Evolutionary conservation across 2,329 filamentous ascomycete species (phyloP).

Genomic region (Neonectria sp.): DNA sequence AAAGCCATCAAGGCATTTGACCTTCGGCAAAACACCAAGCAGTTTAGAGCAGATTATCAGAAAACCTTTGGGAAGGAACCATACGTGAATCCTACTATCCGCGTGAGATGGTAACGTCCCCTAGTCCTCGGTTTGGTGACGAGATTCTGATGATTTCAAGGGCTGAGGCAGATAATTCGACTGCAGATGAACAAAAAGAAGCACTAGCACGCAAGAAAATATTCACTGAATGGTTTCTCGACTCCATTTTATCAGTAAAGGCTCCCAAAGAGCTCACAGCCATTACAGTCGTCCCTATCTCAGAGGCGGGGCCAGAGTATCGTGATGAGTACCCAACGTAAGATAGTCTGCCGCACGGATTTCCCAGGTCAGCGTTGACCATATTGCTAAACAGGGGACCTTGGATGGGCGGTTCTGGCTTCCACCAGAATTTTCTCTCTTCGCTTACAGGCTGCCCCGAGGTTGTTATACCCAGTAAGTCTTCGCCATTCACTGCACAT

Average conservation of each 20-base stretch:
- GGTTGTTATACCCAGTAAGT: conserved; percentile 4
- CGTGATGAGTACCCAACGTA: background rate
- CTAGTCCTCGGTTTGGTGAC: background rate
- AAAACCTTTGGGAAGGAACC: background rate
- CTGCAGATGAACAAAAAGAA: background rate
- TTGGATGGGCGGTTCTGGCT: conserved; percentile 1
- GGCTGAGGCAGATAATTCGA: background rate
- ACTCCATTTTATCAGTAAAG: background rate
- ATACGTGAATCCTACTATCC: background rate
- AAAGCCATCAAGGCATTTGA: background rate
- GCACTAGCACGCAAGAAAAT: background rate
- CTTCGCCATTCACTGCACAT: background rate
- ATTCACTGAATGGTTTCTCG: background rate
- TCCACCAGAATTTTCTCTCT: background rate
- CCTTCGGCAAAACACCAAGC: background rate
- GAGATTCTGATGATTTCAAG: background rate
- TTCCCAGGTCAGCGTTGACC: background rate
- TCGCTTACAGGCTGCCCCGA: background rate
- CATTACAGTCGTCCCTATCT: background rate
- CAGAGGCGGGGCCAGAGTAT: background rate
- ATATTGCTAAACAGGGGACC: background rate
- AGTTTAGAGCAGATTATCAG: background rate
- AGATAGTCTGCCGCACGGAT: background rate
- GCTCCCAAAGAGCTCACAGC: background rate
- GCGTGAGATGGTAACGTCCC: background rate